Evolutionary conservation across 257 asterid species (phyloP).

Genomic region (Perilla frutescens): DNA sequence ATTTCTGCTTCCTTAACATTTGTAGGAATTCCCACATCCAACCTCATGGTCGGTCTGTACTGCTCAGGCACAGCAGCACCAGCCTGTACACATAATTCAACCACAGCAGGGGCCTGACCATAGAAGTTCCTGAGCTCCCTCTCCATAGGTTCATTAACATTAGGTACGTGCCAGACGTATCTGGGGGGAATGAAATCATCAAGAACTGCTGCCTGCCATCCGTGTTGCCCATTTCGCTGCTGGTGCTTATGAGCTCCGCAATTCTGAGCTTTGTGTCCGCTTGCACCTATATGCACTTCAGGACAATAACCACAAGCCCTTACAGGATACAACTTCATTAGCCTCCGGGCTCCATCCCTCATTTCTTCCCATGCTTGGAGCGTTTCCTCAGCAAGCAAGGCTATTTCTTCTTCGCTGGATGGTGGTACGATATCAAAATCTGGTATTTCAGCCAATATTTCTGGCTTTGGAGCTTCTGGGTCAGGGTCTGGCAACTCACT

Average conservation of each 20-base stretch:
- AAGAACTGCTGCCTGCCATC: conserved; percentile 88
- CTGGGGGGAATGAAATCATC: conserved; percentile 89
- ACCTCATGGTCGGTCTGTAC: conserved; percentile 87
- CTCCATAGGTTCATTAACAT: conserved; percentile 50
- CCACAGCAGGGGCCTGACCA: conserved; percentile 93
- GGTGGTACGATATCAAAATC: conserved; percentile 66
- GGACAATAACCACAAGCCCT: conserved; percentile 96
- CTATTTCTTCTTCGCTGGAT: conserved; percentile 57
- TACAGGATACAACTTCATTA: conserved; percentile 86
- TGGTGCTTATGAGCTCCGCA: conserved; percentile 98
- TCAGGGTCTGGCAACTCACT: conserved; percentile 85
- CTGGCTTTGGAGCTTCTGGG: conserved; percentile 60
- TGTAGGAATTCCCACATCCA: conserved; percentile 86
- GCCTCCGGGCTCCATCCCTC: conserved; percentile 74
- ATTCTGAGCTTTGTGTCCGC: conserved; percentile 92
- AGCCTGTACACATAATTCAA: conserved; percentile 82
- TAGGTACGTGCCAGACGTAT: conserved; percentile 92
- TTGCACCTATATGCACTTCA: conserved; percentile 85
- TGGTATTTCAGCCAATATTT: conserved; percentile 55
- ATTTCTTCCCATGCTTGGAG: conserved; percentile 86
- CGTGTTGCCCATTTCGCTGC: conserved; percentile 98
- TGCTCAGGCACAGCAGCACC: conserved; percentile 88
- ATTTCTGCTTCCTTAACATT: conserved; percentile 86
- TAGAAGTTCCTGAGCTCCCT: conserved; percentile 82
- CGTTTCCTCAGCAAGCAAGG: conserved; percentile 74